These are phyloP conservation scores for Babesia bovis DNA, from an alignment of 169 alveolate species.

Conservation along the genomic window DNA sequence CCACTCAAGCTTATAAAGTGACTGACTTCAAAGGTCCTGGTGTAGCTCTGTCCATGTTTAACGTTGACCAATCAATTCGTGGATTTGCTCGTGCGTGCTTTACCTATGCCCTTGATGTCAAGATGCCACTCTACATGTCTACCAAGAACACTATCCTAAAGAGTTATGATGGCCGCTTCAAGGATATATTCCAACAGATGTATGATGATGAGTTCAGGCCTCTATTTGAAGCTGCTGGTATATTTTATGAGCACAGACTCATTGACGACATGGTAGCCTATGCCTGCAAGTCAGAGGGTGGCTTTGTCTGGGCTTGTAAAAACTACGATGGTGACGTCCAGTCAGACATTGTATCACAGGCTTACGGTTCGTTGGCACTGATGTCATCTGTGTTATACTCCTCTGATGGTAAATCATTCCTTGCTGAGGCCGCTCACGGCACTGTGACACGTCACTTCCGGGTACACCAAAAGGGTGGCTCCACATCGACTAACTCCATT, in stretches of 20 bases:
- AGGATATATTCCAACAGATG: slow-evolving; percentile 88
- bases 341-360: slow-evolving; percentile 94
- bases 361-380: slow-evolving; percentile 91
- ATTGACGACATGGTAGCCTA: slow-evolving; percentile 97
- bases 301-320: slow-evolving; percentile 98
- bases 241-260: slow-evolving; percentile 91
- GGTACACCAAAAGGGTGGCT: slow-evolving; percentile 83
- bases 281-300: slow-evolving; percentile 90
- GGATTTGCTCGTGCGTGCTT: slow-evolving; percentile 92
- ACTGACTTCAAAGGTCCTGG: slow-evolving; percentile 82
- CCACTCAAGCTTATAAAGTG: slow-evolving; percentile 51
- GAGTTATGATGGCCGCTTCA: slow-evolving; percentile 92
- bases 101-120: slow-evolving; percentile 84
- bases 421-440: slow-evolving; percentile 97
- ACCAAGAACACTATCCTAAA: slow-evolving; percentile 92
- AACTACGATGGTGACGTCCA: slow-evolving; percentile 97
- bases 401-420: slow-evolving; percentile 89
- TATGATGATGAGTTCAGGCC: slow-evolving; percentile 84
- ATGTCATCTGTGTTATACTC: slow-evolving; percentile 93
- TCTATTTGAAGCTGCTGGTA: slow-evolving; percentile 82
- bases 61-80: slow-evolving; percentile 87
- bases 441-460: slow-evolving; percentile 94
- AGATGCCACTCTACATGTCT: slow-evolving; percentile 88
- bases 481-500: slow-evolving; percentile 93
- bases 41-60: slow-evolving; percentile 91